Evolutionary conservation across 2,329 filamentous ascomycete genomes (phyloP), one percentile per base, ranked within the genome.

Genomic region (Sporothrix sp.): DNA sequence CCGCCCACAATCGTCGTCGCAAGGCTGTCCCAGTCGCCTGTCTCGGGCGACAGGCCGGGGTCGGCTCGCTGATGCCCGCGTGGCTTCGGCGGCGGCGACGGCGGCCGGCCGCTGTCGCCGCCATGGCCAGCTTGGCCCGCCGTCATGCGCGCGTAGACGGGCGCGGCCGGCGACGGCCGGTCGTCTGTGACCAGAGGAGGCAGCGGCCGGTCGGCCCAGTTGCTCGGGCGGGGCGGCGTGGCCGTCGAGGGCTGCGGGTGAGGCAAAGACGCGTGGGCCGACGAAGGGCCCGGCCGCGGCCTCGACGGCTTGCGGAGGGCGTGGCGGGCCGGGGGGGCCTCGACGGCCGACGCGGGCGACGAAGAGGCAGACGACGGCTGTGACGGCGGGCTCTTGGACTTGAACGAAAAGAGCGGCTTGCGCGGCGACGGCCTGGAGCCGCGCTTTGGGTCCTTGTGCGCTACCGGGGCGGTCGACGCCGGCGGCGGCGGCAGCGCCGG

Each of bases 161-260:
- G 27, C n/a, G 44, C 9, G 0, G n/a, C 21, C 10, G 30, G 4
- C 7, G 32, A 5, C 10, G 27, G 27, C 25, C 18, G 21, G 27
- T 42, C n/a, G 7, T 53, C 47, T 13, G 20, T 32, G 16, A 42
- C 4, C 4, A 50, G 30, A 14, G 46, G 44, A 4, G 52, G 50
- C 30, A 52, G 44, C 3, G 54, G 54, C 23, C 44, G 46, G 37
- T 51, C 37, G 5, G 48, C 37, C 33, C 40, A 52, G 23, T 47
- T 21, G 40, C 20, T 16, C 10, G n/a, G 38, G 33, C 33, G 16
- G 42, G 20, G 30, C 9, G 23, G 27, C 6, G 7, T 21, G 18
- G 42, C 33, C 11, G 38, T 18, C n/a, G n/a, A 6, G 27, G 21
- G 4, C 14, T 37, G 11, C 10, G 25, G 7, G 47, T n/a, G n/a